A percentile compares a stretch with the other conserved stretches of the same genome.
Conservation (phyloP, 2,329 filamentous ascomycete species). For the Claviceps quebecensis region DNA sequence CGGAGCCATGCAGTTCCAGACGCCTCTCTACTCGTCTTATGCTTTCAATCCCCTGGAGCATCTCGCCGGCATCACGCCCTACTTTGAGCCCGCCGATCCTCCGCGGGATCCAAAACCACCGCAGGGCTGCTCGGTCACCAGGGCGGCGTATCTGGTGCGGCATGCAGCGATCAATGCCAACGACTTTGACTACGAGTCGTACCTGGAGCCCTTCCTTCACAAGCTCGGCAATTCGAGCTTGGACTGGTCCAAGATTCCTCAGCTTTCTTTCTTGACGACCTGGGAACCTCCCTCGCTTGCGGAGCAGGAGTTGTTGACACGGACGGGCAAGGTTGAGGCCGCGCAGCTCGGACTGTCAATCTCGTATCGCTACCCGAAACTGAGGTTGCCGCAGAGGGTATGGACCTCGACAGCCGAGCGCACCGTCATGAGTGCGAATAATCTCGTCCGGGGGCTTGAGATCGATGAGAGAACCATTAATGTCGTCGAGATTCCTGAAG, state of each 20-base stretch:
- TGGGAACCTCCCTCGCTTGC: conserved; percentile 44
- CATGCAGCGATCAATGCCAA: conserved; percentile 48
- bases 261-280: conserved; percentile 38
- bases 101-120: conserved; percentile 20
- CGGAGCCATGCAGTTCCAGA: conserved; percentile 4
- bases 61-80: conserved; percentile 40
- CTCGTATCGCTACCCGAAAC: conserved; percentile 38
- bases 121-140: conserved; percentile 33
- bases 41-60: conserved; percentile 40
- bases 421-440: conserved; percentile 42
- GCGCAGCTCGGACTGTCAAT: conserved; percentile 43
- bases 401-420: conserved; percentile 52
- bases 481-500: conserved; percentile 41
- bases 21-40: conserved; percentile 29
- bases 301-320: conserved; percentile 45
- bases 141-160: conserved; percentile 42
- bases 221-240: conserved; percentile 46
- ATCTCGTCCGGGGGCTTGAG: conserved; percentile 43
- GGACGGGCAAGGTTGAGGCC: conserved; percentile 46
- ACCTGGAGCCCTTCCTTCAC: conserved; percentile 39
- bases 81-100: conserved; percentile 41
- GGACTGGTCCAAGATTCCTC: conserved; percentile 41
- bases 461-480: conserved; percentile 37
- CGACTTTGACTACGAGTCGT: conserved; percentile 43
- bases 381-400: conserved; percentile 38